A percentile compares a stretch with the other conserved stretches of the same genome.
phyloP scores from a whole-genome alignment of 1,139 yeast genomes.

The Tardiomyces digboiensis region DNA sequence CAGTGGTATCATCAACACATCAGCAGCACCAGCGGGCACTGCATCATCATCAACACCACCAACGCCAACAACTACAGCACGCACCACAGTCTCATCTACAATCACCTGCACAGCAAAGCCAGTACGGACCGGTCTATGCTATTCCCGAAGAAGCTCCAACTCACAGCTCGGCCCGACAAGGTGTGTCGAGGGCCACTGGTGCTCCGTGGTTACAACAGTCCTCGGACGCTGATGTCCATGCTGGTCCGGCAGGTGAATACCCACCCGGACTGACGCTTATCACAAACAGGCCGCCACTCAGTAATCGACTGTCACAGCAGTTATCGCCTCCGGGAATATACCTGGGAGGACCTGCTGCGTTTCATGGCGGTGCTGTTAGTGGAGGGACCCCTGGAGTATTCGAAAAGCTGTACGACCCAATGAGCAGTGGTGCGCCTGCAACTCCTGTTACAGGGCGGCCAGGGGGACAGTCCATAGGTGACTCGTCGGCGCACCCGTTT shows the following conservation, averaged over 20 bases:
- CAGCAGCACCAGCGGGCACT: neutral
- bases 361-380: neutral
- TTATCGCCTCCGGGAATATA: neutral
- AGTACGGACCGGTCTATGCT: too few relatives aligned
- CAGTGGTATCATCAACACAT: neutral
- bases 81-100: slow-evolving; percentile 14
- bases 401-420: neutral
- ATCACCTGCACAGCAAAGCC: too few relatives aligned
- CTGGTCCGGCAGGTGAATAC: too few relatives aligned
- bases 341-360: neutral
- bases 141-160: too few relatives aligned
- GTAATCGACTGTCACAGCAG: neutral
- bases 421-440: neutral
- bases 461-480: neutral
- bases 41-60: slow-evolving; percentile 20
- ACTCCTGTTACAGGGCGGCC: neutral
- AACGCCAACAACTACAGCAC: slow-evolving; percentile 19
- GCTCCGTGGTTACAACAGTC: too few relatives aligned
- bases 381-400: neutral
- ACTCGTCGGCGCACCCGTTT: neutral
- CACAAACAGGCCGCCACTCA: neutral
- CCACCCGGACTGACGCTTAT: too few relatives aligned
- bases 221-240: too few relatives aligned
- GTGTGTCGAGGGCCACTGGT: too few relatives aligned
- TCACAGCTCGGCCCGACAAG: too few relatives aligned